Evolutionary conservation across 2,329 filamentous ascomycete genomes (phyloP).

Genomic region (Penicillium nordicum): DNA sequence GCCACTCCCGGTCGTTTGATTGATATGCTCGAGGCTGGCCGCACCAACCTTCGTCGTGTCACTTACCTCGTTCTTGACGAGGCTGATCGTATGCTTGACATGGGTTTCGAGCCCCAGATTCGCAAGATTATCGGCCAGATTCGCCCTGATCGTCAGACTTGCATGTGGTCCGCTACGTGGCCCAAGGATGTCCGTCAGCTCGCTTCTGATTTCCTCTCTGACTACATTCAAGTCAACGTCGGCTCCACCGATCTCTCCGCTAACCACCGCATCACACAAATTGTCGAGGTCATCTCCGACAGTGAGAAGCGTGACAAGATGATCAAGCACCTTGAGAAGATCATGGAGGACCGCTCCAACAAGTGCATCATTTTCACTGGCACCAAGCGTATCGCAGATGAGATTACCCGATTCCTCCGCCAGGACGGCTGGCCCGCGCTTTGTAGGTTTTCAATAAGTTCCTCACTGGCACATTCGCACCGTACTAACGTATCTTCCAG

Average conservation of each 20-base stretch:
- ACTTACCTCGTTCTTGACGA: slow-evolving; percentile 98
- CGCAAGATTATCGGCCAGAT: slow-evolving; percentile 98
- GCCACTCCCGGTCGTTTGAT: slow-evolving; percentile 96
- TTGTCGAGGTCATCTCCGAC: slow-evolving; percentile 92
- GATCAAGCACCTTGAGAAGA: slow-evolving; percentile 95
- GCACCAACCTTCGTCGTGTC: slow-evolving; percentile 95
- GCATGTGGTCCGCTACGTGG: slow-evolving; percentile 99
- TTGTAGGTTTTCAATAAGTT: slow-evolving; percentile 58
- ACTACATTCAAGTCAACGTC: slow-evolving; percentile 99
- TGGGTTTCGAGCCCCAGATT: slow-evolving; percentile 99
- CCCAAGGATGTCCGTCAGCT: slow-evolving; percentile 96
- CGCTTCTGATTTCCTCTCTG: slow-evolving; percentile 82
- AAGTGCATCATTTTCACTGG: slow-evolving; percentile 92
- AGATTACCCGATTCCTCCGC: slow-evolving; percentile 94
- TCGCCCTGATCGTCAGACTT: slow-evolving; percentile 95
- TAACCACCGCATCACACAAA: slow-evolving; percentile 96
- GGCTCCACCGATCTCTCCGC: slow-evolving; percentile 93
- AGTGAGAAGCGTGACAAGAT: slow-evolving; percentile 97
- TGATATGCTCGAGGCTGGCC: slow-evolving; percentile 96
- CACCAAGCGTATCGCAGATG: slow-evolving; percentile 88
- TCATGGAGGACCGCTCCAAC: slow-evolving; percentile 94
- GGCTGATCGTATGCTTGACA: slow-evolving; percentile 99
- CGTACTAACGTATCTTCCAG: slow-evolving; percentile 50
- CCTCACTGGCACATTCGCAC: not conserved
- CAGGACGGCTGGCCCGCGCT: slow-evolving; percentile 97